Evolutionary conservation across 164 flowering plant genomes (phyloP).

Genomic region (Paratinospora sagittata): DNA sequence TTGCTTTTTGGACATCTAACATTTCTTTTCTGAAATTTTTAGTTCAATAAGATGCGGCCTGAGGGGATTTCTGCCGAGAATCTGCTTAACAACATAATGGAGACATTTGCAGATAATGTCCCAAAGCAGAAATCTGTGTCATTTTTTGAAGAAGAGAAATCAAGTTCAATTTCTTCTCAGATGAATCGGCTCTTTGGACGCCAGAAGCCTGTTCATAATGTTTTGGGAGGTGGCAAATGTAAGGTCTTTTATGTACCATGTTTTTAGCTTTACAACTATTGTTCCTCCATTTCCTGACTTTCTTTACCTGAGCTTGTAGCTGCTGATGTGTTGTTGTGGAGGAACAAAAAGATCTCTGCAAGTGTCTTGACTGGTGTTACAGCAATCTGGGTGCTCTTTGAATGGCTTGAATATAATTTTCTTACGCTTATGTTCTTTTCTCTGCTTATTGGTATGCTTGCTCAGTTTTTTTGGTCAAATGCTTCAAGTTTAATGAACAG

Average conservation of each 20-base stretch:
- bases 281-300: background rate
- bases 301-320: conserved; percentile 36
- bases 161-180: conserved; percentile 42
- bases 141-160: conserved; percentile 58
- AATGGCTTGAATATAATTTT: conserved; percentile 87
- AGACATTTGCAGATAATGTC: conserved; percentile 51
- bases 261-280: background rate
- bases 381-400: conserved; percentile 70
- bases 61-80: conserved; percentile 58
- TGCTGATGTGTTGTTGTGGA: conserved; percentile 94
- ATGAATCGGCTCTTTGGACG: conserved; percentile 82
- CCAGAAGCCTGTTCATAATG: conserved; percentile 61
- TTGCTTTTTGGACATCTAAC: background rate
- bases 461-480: conserved; percentile 72
- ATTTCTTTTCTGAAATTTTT: background rate
- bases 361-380: conserved; percentile 71
- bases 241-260: conserved; percentile 14
- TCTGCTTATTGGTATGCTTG: conserved; percentile 57
- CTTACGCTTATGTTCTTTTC: conserved; percentile 44
- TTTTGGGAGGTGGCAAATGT: conserved; percentile 96
- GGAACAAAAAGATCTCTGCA: conserved; percentile 95
- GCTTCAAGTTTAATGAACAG: conserved; percentile 61
- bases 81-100: conserved; percentile 55
- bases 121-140: conserved; percentile 57
- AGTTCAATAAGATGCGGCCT: conserved; percentile 39